Evolutionary conservation across 1,284 basidiomycete genomes (phyloP).

Genomic region (Coriolopsis trogii): DNA sequence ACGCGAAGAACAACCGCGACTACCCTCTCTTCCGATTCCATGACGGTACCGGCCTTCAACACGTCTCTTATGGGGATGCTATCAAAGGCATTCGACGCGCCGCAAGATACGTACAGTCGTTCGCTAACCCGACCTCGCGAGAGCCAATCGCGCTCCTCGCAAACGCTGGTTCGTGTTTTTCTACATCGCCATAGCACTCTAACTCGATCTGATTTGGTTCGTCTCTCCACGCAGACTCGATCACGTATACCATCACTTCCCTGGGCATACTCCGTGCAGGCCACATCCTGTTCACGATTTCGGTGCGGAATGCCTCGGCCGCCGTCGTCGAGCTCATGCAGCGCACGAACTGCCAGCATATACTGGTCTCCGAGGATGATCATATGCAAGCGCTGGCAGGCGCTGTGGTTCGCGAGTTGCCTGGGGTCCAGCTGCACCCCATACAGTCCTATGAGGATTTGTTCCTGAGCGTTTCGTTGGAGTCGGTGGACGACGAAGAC

Average conservation of each 20-base stretch:
- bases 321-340: conserved; percentile 25
- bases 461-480: background rate
- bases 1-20: conserved; percentile 3
- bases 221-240: conserved; percentile 27
- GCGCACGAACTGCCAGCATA: conserved; percentile 2
- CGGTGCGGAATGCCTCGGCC: conserved; percentile 19
- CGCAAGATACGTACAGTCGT: background rate
- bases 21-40: conserved; percentile 10
- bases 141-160: conserved; percentile 20
- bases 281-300: conserved; percentile 28
- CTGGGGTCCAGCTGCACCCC: conserved; percentile 3
- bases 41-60: background rate
- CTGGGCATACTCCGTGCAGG: conserved; percentile 36
- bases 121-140: background rate
- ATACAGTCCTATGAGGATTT: conserved; percentile 20
- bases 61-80: conserved; percentile 2
- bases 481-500: background rate
- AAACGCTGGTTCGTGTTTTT: conserved; percentile 13
- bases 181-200: background rate
- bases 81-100: background rate
- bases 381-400: conserved; percentile 1
- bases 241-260: conserved; percentile 33
- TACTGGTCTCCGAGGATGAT: conserved; percentile 16
- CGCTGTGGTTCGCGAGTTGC: background rate
- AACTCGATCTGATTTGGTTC: background rate